Evolutionary conservation across 768 basidiomycete species (phyloP).

Genomic region (Tulasnella sp.): DNA sequence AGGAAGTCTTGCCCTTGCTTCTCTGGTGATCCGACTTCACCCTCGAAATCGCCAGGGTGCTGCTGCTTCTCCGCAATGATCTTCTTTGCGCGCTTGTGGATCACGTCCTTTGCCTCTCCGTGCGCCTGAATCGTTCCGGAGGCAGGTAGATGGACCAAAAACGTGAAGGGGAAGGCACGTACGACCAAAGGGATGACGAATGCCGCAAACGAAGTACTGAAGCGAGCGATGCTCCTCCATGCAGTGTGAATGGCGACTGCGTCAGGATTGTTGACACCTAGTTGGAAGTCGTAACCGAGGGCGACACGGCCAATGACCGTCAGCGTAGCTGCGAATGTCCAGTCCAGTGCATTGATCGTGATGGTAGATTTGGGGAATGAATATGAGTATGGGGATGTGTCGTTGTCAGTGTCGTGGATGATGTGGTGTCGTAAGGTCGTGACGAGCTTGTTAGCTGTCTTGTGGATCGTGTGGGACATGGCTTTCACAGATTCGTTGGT

Average conservation of each 20-base stretch:
- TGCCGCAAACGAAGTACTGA: conserved; percentile 18
- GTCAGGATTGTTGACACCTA: conserved; percentile 25
- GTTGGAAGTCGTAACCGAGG: conserved; percentile 34
- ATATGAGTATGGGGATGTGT: too few relatives aligned
- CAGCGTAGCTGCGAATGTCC: conserved; percentile 20
- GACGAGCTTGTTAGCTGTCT: conserved; percentile 14
- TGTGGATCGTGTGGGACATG: conserved; percentile 12
- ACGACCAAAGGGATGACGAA: conserved; percentile 21
- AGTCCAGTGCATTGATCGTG: conserved; percentile 19
- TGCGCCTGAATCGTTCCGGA: conserved; percentile 24
- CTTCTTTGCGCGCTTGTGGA: conserved; percentile 17
- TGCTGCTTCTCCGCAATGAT: neutral
- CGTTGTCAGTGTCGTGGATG: neutral
- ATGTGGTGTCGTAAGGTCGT: neutral
- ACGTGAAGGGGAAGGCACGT: conserved; percentile 25
- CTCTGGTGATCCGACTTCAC: neutral
- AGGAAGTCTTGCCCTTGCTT: conserved; percentile 16
- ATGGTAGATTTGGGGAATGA: neutral
- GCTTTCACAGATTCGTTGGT: conserved; percentile 19
- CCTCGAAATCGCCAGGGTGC: neutral
- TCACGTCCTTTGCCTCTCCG: conserved; percentile 24
- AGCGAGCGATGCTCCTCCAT: conserved; percentile 24
- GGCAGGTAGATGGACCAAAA: conserved; percentile 22
- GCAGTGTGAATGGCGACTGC: conserved; percentile 25
- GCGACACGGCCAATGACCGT: conserved; percentile 29